Conservation (phyloP, 225 moss, liverwort and hornwort genomes). For the Rhytidiadelphus loreus region DNA sequence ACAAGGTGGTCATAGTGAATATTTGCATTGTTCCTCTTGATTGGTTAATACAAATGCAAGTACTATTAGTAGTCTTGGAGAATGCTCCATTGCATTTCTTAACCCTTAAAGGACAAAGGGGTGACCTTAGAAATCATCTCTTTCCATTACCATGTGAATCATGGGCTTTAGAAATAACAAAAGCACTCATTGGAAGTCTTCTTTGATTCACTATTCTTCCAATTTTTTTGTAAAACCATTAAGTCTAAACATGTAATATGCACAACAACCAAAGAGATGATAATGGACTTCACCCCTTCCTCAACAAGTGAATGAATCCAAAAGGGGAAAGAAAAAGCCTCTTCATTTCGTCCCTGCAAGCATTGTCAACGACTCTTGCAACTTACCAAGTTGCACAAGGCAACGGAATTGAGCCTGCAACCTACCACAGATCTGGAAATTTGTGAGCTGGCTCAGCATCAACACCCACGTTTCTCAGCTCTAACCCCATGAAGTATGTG, state of each 20-base stretch:
- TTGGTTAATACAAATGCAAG: no score
- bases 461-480: background rate
- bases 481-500: background rate
- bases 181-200: no score
- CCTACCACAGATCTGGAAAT: background rate
- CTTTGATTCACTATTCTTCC: background rate
- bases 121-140: no score
- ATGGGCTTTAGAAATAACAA: no score
- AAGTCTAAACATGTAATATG: background rate
- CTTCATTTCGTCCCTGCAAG: background rate
- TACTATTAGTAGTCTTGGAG: background rate
- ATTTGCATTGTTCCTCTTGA: fast-evolving
- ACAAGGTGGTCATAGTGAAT: background rate
- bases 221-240: background rate
- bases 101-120: no score
- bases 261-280: background rate
- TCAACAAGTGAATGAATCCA: background rate
- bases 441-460: background rate
- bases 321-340: background rate
- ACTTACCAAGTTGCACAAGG: background rate
- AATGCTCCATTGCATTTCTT: background rate
- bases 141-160: no score
- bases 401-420: background rate
- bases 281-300: background rate
- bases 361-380: background rate